Conservation (phyloP, 1,139 yeast genomes). For the Taphrina flavorubra region DNA sequence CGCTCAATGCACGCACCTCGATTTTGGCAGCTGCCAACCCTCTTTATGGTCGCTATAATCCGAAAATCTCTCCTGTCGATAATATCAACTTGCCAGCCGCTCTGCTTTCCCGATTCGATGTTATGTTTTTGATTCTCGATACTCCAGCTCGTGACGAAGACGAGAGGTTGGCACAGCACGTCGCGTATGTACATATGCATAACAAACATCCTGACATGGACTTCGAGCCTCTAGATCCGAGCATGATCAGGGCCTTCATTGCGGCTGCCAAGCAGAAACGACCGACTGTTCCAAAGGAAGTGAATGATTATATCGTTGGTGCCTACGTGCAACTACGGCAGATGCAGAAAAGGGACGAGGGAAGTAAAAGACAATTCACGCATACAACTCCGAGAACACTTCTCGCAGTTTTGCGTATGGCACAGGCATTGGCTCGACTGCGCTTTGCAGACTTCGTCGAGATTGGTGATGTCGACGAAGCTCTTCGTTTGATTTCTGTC, state of each 20-base stretch:
- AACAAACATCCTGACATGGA: conserved; percentile 81
- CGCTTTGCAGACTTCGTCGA: conserved; percentile 76
- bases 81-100: conserved; percentile 98
- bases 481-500: conserved; percentile 81
- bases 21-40: conserved; percentile 99
- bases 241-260: conserved; percentile 83
- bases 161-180: conserved; percentile 87
- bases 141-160: conserved; percentile 80
- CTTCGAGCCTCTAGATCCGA: conserved; percentile 76
- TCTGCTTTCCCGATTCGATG: conserved; percentile 89
- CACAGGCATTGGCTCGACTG: conserved; percentile 92
- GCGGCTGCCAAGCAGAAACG: conserved; percentile 83
- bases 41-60: conserved; percentile 90
- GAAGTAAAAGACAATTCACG: conserved; percentile 76
- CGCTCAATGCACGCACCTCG: conserved; percentile 93
- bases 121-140: conserved; percentile 84
- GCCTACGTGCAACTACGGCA: conserved; percentile 91
- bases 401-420: conserved; percentile 85
- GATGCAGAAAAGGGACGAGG: conserved; percentile 80
- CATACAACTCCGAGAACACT: conserved; percentile 96
- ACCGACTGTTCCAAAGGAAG: conserved; percentile 85
- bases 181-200: conserved; percentile 94
- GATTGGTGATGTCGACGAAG: conserved; percentile 90
- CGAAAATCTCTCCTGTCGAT: conserved; percentile 86
- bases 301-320: conserved; percentile 85